Evolutionary conservation across 305 asterid species (phyloP).

Genomic region (Euphrasia arctica): DNA sequence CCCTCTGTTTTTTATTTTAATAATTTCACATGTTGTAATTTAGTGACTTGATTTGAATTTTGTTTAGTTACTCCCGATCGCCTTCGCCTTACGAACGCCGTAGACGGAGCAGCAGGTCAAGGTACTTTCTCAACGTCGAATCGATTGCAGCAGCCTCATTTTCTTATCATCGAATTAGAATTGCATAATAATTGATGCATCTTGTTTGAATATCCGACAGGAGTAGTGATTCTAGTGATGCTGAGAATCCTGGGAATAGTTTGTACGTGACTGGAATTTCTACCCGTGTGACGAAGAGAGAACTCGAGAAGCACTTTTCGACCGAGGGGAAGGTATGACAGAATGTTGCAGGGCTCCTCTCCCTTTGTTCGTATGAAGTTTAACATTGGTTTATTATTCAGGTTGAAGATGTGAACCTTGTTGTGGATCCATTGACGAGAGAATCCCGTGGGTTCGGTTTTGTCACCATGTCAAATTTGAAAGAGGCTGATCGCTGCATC

Average conservation of each 20-base stretch:
- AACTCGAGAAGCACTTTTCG: constrained; percentile 77
- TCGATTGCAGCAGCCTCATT: background rate
- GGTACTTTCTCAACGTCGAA: constrained; percentile 36
- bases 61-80: constrained; percentile 40
- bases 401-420: constrained; percentile 83
- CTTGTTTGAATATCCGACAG: constrained; percentile 34
- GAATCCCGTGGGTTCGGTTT: constrained; percentile 95
- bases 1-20: background rate
- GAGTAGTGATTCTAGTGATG: constrained; percentile 60
- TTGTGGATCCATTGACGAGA: constrained; percentile 72
- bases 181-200: background rate
- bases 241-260: constrained; percentile 90
- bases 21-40: background rate
- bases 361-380: background rate
- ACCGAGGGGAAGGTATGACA: constrained; percentile 64
- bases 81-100: constrained; percentile 47
- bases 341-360: background rate
- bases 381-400: constrained; percentile 19
- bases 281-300: constrained; percentile 55
- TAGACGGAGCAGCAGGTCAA: constrained; percentile 63
- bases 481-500: constrained; percentile 78
- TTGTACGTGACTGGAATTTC: constrained; percentile 92
- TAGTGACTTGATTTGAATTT: background rate
- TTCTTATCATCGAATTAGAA: background rate
- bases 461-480: constrained; percentile 65